Evolutionary conservation across 2,329 filamentous ascomycete species (phyloP), one percentile per base, ranked within the genome.

Genomic region (Fusarium euwallaceae): DNA sequence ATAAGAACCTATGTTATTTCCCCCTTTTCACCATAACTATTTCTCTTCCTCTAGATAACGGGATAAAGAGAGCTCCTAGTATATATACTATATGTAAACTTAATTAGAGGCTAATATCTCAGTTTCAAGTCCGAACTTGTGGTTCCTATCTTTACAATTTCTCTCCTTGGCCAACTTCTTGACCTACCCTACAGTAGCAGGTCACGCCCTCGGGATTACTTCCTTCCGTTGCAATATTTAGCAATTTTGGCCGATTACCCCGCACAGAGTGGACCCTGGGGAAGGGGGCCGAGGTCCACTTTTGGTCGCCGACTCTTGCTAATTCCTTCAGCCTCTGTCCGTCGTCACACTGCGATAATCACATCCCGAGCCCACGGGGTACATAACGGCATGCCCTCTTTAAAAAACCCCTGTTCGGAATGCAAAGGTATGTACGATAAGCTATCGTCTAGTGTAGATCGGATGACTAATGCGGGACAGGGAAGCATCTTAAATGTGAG

Each of bases 401-500:
- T 67, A 9, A 78, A 69, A 1, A 76, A 70, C 4, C 76, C 76
- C 0, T 78, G 74, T 22, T 8, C 68, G 2, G 76, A 78, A 51
- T 78, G 76, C 45, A 78, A 74, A 69, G 56, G 71, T 75, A 70
- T 32, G 22, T 14, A 12, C 1, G 7, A 6, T 3, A 1, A n/a
- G 14, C 1, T 17, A 8, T 4, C 6, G 1, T 27, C 6, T 14
- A 10, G 1, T 17, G 4, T 20, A 8, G 1, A 4, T 7, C 3
- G 2, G 3, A n/a, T 45, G 11, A 59, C 70, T 64, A 51, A 73
- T 48, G 1, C 4, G 0, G 11, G 14, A 6, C 4, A 77, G 75
- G 66, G 53, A 78, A 76, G n/a, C 75, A 77, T 16, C 67, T 78
- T 6, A 77, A 74, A 71, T 77, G 75, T 77, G 17, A 10, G 75